Evolutionary conservation across 2,329 filamentous ascomycete genomes (phyloP), one percentile per base, ranked within the genome.

Genomic region (Alternaria hordeiaustralica): DNA sequence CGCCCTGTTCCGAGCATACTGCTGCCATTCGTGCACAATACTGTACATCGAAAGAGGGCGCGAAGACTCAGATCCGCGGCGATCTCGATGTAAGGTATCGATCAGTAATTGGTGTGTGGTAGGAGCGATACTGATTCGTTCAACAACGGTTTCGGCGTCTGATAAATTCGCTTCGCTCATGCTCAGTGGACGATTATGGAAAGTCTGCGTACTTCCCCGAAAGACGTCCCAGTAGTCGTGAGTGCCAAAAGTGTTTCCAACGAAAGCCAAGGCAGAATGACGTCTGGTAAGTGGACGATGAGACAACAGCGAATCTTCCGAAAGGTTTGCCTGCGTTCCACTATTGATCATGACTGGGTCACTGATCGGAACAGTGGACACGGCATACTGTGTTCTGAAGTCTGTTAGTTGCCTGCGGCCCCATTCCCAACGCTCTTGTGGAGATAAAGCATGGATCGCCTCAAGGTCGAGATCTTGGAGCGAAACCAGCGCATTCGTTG

Each of bases 381-480:
- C 61, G 12, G 54, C 18, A 18, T 47, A 41, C 10, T 28, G 50
- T 50, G 21, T 28, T 50, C 69, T 71, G 47, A 69, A 71, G 9
- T 58, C 61, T 15, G 71, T 67, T n/a, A 73, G 33, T 43, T 70
- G 63, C 20, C 60, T 57, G 13, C 73, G 71, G 23, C 68, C 53
- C 68, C 70, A 73, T 9, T 26, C 30, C 30, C 58, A 30, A 2
- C 65, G 64, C 46, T 74, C 25, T 8, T 71, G 46, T 6, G 57
- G 23, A 41, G 47, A 61, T 63, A 74, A 67, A 13, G 25, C 25
- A 28, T 54, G 59, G 6, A 74, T 54, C 11, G 13, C 45, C 15
- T 70, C 60, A 41, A 44, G 53, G 36, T 68, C 60, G 23, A 70
- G 20, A 13, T 25, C 50, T 28, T 57, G 58, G 8, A 68, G 41